Evolutionary conservation across 1,284 basidiomycete species (phyloP), one percentile per base, ranked within the genome.

Genomic region (Hymenochaete sp.): DNA sequence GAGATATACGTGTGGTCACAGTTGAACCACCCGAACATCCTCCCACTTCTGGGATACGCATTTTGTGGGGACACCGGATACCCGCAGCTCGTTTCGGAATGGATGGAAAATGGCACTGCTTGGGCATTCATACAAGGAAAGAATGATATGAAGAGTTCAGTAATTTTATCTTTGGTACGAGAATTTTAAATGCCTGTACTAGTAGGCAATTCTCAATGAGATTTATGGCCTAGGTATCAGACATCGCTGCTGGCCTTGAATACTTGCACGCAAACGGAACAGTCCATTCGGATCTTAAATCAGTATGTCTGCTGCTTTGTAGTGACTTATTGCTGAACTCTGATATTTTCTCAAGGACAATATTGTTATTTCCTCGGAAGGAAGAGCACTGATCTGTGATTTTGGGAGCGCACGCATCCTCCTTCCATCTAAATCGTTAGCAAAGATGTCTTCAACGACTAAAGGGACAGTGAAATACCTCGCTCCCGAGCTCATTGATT

Each of bases 201-300:
- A n/a, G n/a, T n/a, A n/a, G n/a, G n/a, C n/a, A n/a, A n/a, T n/a
- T n/a, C n/a, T n/a, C n/a, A n/a, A n/a, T n/a, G n/a, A n/a, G 25
- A 45, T 2, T 3, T 16, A 3, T 22, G n/a, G 21, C n/a, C 10
- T 18, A 47, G 45, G 16, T 24, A 3, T 16, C 25, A 13, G 45
- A 39, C 6, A 47, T 47, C 16, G 45, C 45, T 14, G 22, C 26
- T 24, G 45, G 45, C 25, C 14, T 47, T 19, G 29, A 47, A 22
- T 47, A 47, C 24, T 28, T 47, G 9, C 45, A 47, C 24, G 6
- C 18, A 7, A 31, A 33, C 7, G 14, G 27, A 19, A 41, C 42
- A 21, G 22, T 47, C 2, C 45, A 47, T 25, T 47, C 45, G 8
- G 45, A 47, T 29, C 19, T 47, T 2, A 47, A 47, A 41, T 18